A percentile compares a stretch with the other conserved stretches of the same genome.
phyloP scores from a whole-genome alignment of 208 protist genomes.

The Leishmania guyanensis region DNA sequence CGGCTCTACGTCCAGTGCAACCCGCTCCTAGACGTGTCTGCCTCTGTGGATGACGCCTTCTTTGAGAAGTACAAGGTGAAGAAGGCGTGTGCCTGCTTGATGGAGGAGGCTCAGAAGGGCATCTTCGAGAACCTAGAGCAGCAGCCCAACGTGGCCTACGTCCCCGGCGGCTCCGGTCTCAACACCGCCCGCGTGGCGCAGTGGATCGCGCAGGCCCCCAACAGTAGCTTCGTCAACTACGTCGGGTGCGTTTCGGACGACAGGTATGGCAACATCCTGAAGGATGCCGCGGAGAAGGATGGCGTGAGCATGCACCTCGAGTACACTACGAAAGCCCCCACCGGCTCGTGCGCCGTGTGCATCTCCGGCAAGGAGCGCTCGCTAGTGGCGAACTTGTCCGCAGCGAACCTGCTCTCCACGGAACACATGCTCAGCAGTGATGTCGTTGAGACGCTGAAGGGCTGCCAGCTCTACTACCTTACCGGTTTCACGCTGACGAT shows the following conservation, averaged over 20 bases:
- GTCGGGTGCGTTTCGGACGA: slow-evolving; percentile 97
- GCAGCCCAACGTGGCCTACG: slow-evolving; percentile 86
- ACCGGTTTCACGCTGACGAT: slow-evolving; percentile 97
- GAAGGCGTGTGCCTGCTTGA: slow-evolving; percentile 91
- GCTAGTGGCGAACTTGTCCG: slow-evolving; percentile 97
- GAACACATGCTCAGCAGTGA: slow-evolving; percentile 84
- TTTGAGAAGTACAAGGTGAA: slow-evolving; percentile 93
- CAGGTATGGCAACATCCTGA: slow-evolving; percentile 90
- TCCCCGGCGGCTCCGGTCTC: slow-evolving; percentile 97
- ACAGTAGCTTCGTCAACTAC: slow-evolving; percentile 60
- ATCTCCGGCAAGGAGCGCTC: slow-evolving; percentile 94
- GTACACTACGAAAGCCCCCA: slow-evolving; percentile 86
- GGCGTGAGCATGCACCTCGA: slow-evolving; percentile 90
- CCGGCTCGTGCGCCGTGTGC: slow-evolving; percentile 97
- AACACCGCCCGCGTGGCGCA: slow-evolving; percentile 97
- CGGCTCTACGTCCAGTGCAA: slow-evolving; percentile 94
- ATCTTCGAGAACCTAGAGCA: slow-evolving; percentile 92
- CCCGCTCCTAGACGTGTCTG: slow-evolving; percentile 98
- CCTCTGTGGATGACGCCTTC: slow-evolving; percentile 88
- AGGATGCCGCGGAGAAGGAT: slow-evolving; percentile 80
- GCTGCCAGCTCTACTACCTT: slow-evolving; percentile 88
- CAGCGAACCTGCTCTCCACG: slow-evolving; percentile 95
- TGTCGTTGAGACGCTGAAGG: slow-evolving; percentile 20
- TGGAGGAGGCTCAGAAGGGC: slow-evolving; percentile 92
- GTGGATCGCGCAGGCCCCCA: slow-evolving; percentile 83